Evolutionary conservation across 2,329 filamentous ascomycete species (phyloP), one percentile per base, ranked within the genome.

Genomic region (Trichoderma sp.): DNA sequence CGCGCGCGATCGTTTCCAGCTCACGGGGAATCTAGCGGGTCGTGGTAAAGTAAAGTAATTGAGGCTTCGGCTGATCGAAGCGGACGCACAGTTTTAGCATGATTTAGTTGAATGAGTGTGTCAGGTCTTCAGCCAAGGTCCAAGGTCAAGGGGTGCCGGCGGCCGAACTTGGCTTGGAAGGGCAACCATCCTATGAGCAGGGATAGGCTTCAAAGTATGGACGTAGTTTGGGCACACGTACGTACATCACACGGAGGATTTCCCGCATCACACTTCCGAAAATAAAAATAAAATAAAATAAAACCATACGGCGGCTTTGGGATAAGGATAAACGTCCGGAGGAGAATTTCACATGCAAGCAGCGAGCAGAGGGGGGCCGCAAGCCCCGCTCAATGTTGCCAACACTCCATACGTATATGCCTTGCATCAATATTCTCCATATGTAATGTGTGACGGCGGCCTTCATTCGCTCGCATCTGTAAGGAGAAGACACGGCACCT

Each of bases 1-100:
- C 48, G 65, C 48, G 48, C 45, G 65, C 45, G 65, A 67, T 67
- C 65, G 56, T 34, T 54, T 50, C 59, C 65, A 67, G 65, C 65
- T 50, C 35, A 27, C 35, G 59, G 64, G 54, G 45, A 50, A 59
- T 67, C 56, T 53, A 37, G 54, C 53, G 53, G 45, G 58, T 67
- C 57, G 56, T 34, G 39, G 22, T 67, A 35, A 22, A 27, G 29
- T 58, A 29, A 45, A n/a, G n/a, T n/a, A n/a, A 22, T 45, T n/a
- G 34, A 67, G 45, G 64, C 64, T 53, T 59, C 54, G 64, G 64
- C 54, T 60, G 39, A 52, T 67, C 19, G 42, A 48, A 45, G 52
- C 52, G 35, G 59, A 53, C 45, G 32, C 42, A 34, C 27, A 32
- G 27, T 48, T 63, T 52, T 37, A 56, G 61, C 50, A 42, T 17